Evolutionary conservation across 352 stramenopile species (phyloP).

Genomic region (Globisporangium sylvaticum): DNA sequence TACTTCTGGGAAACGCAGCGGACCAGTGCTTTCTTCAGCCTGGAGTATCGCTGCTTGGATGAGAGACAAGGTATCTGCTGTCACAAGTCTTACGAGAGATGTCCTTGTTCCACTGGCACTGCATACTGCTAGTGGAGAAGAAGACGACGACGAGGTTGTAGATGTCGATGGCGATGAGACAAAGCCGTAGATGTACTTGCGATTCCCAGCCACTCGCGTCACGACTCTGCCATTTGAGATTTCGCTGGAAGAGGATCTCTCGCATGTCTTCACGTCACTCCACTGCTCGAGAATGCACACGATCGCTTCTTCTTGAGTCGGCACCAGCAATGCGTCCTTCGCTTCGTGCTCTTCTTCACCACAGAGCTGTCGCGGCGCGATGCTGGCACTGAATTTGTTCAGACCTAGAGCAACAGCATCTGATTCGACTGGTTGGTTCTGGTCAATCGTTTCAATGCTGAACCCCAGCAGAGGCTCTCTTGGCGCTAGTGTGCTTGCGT

Average conservation of each 20-base stretch:
- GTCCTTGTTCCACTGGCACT: background rate
- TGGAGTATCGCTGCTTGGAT: background rate
- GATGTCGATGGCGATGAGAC: background rate
- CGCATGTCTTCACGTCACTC: background rate
- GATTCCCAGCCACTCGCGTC: background rate
- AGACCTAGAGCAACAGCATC: too few relatives aligned
- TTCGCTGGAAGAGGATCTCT: background rate
- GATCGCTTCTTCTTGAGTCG: background rate
- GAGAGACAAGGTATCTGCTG: background rate
- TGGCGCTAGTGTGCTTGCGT: background rate
- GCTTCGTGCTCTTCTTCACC: background rate
- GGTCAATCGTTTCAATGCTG: background rate
- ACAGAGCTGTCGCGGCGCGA: background rate
- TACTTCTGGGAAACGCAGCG: too few relatives aligned
- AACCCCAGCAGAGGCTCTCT: background rate
- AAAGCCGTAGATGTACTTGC: background rate
- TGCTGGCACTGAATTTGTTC: background rate
- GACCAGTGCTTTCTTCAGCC: background rate
- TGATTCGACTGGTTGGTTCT: background rate
- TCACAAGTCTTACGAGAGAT: background rate
- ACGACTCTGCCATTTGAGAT: background rate
- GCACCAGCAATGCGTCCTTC: background rate
- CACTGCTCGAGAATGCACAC: conserved; percentile 3
- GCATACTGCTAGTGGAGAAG: background rate
- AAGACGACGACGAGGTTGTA: background rate